phyloP scores from a whole-genome alignment of 768 basidiomycete species.

The Udeniomyces megalosporus region DNA sequence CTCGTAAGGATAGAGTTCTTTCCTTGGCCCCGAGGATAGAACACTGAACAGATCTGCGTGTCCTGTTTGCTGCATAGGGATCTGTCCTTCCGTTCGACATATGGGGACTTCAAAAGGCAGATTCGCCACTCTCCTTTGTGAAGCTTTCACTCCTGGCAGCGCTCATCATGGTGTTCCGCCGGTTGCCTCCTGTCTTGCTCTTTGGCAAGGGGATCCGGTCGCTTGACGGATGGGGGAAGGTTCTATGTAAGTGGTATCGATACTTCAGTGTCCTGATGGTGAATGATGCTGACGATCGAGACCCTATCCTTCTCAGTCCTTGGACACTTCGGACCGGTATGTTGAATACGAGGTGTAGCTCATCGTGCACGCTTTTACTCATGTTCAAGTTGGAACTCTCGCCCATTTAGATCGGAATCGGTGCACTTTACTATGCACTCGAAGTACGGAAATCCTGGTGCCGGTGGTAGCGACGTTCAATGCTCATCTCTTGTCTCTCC shows the following conservation, averaged over 20 bases:
- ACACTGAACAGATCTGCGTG: too few relatives aligned
- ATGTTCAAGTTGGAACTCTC: too few relatives aligned
- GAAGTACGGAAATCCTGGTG: too few relatives aligned
- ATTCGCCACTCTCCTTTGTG: not conserved
- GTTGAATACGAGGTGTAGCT: too few relatives aligned
- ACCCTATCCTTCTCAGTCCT: not conserved
- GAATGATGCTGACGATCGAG: too few relatives aligned
- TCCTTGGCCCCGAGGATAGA: too few relatives aligned
- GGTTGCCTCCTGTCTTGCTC: not conserved
- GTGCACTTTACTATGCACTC: not conserved
- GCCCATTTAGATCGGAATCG: constrained; percentile 1
- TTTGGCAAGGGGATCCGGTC: not conserved
- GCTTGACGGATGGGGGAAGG: not conserved
- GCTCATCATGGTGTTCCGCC: not conserved
- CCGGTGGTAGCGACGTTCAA: too few relatives aligned
- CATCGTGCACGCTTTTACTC: too few relatives aligned
- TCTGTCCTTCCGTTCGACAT: constrained; percentile 1
- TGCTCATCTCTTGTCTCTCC: too few relatives aligned
- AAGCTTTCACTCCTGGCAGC: not conserved
- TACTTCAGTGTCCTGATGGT: too few relatives aligned
- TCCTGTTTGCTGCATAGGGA: not conserved
- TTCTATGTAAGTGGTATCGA: not conserved
- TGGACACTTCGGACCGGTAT: not conserved
- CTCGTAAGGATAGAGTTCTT: too few relatives aligned
- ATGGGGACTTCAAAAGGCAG: not conserved